Percentiles rank a stretch among this genome's conserved stretches.
These are phyloP conservation scores for Tricholoma saponaceum DNA, from an alignment of 768 basidiomycete species.

Conservation along the genomic window DNA sequence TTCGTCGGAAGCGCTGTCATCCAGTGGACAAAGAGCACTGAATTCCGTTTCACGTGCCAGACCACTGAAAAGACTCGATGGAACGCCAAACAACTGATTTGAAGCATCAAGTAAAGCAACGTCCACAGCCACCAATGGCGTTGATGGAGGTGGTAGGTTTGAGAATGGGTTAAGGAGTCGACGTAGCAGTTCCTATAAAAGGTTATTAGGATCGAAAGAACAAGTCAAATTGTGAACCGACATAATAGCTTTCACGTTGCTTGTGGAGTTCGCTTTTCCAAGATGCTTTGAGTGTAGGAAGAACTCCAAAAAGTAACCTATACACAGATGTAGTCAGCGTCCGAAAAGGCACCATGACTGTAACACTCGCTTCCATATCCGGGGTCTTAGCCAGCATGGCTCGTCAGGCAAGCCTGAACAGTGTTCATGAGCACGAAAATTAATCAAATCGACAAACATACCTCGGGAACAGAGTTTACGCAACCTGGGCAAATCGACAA, in stretches of 20 bases:
- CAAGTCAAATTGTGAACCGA: constrained; percentile 27
- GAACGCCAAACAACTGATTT: constrained; percentile 54
- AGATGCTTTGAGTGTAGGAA: constrained; percentile 50
- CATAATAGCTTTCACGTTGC: constrained; percentile 72
- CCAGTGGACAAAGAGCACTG: constrained; percentile 43
- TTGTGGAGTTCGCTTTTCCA: constrained; percentile 58
- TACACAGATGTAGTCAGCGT: constrained; percentile 2
- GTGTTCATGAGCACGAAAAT: constrained; percentile 8
- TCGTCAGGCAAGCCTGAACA: constrained; percentile 64
- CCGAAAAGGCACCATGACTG: not conserved
- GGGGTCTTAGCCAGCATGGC: constrained; percentile 71
- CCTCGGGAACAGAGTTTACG: constrained; percentile 59
- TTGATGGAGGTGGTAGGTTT: constrained; percentile 36
- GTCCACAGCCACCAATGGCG: constrained; percentile 39
- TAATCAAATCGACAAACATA: constrained; percentile 25
- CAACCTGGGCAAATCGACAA: constrained; percentile 54
- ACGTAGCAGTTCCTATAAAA: constrained; percentile 59
- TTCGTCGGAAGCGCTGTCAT: constrained; percentile 39
- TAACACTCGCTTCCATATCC: constrained; percentile 67
- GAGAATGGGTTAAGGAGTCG: constrained; percentile 56
- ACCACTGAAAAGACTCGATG: constrained; percentile 41
- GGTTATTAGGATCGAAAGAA: constrained; percentile 5
- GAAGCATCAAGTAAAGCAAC: constrained; percentile 43
- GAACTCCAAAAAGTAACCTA: constrained; percentile 61
- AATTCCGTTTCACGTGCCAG: constrained; percentile 52